Base-by-base conservation (phyloP, 2,329 filamentous ascomycete species). In the Diaporthe sp. region DNA sequence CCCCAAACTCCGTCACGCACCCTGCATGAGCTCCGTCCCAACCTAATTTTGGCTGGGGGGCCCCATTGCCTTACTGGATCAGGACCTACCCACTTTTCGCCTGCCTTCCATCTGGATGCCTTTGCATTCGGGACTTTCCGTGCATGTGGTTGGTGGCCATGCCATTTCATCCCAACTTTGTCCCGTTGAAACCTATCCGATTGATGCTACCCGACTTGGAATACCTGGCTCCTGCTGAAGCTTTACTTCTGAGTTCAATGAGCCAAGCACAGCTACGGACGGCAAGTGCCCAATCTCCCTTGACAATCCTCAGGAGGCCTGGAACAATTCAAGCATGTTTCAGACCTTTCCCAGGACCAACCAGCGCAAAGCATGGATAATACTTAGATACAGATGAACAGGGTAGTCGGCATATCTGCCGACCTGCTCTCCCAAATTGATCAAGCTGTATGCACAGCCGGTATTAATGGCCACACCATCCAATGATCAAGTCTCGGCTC, bases 41-140 rank as follows among this genome's bases (percentile, higher is more conserved):
- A 71, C n/a, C 44, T 63, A 63, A 71, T 35, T 71, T 71, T 71
- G 70, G 56, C 70, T 55, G 55, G 69, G 44, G n/a, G 69, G 25
- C 37, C 39, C 59, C 42, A 42, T 44, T 25, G 42, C 51, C 66
- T 42, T 50, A 13, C 53, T 37, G 32, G 5, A 44, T 15, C 32
- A 37, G 69, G 51, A 63, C 44, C 56, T 56, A 53, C 69, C 53
- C 63, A 2, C 30, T 53, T 53, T 61, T 30, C 4, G 53, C 15
- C 27, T 47, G 25, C 55, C 32, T 30, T 55, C 50, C 37, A 30
- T 22, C 15, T 19, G n/a, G 19, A 47, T 47, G 32, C 44, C 68
- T 37, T 47, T 70, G 30, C 53, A 59, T 8, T 37, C 53, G 68
- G 53, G 39, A 50, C 13, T 27, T 51, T n/a, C 69, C 69, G 32